These are phyloP conservation scores for Pythium dissimile DNA, from an alignment of 352 stramenopile species.

Conservation along the genomic window DNA sequence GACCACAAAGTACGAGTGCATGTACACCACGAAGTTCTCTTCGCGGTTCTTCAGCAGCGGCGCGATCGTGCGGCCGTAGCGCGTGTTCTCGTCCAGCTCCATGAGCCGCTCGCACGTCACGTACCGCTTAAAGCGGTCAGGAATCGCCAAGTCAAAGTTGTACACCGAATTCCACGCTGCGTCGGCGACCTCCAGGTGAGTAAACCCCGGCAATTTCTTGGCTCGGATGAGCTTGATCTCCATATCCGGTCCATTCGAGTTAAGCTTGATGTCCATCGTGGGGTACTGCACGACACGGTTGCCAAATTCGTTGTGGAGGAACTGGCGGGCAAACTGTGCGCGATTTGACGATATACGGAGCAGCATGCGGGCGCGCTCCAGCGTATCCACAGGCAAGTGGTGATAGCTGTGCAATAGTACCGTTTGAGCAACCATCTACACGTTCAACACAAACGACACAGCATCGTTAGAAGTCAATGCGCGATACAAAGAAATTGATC, in stretches of 20 bases:
- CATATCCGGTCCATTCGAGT: constrained; percentile 74
- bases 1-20: constrained; percentile 79
- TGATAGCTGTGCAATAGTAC: constrained; percentile 70
- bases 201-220: constrained; percentile 51
- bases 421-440: constrained; percentile 24
- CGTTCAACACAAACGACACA: background rate
- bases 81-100: constrained; percentile 74
- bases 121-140: constrained; percentile 53
- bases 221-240: constrained; percentile 75
- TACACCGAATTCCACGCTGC: constrained; percentile 76
- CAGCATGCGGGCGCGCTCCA: constrained; percentile 47
- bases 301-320: constrained; percentile 51
- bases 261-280: constrained; percentile 76
- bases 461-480: too few relatives aligned
- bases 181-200: constrained; percentile 55
- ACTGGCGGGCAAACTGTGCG: constrained; percentile 46
- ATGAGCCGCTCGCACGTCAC: constrained; percentile 72
- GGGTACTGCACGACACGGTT: constrained; percentile 42
- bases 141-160: constrained; percentile 75
- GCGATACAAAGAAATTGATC: background rate
- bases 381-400: constrained; percentile 54
- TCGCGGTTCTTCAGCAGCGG: constrained; percentile 59
- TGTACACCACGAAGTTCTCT: constrained; percentile 59
- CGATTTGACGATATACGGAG: constrained; percentile 53
- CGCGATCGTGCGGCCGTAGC: constrained; percentile 72